Evolutionary conservation across 495 filamentous ascomycete species (phyloP).

Genomic region (Gamarada debralockiae): DNA sequence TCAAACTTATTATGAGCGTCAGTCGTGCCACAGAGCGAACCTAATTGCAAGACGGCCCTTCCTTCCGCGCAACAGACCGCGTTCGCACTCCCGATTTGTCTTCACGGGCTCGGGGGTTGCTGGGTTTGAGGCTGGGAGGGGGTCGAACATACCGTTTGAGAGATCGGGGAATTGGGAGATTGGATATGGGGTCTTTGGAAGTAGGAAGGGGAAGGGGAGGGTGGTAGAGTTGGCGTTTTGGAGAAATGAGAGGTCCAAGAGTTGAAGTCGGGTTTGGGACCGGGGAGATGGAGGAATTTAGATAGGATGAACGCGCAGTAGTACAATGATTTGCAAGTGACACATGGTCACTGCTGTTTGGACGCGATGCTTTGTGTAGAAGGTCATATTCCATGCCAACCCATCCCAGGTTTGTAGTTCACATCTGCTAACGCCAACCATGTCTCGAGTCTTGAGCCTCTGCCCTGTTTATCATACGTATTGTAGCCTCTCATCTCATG

Average conservation of each 20-base stretch:
- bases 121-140: constrained; percentile 13
- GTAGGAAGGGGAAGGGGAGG: background rate
- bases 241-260: too few relatives aligned
- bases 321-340: too few relatives aligned
- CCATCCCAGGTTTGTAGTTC: background rate
- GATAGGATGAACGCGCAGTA: too few relatives aligned
- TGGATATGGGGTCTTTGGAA: background rate
- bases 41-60: constrained; percentile 23
- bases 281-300: too few relatives aligned
- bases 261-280: too few relatives aligned
- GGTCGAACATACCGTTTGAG: constrained; percentile 20
- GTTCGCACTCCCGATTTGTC: constrained; percentile 27
- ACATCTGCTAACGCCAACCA: constrained; percentile 17
- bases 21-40: constrained; percentile 26
- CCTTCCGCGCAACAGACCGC: constrained; percentile 3
- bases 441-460: background rate
- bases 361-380: background rate
- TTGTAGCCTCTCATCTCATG: background rate
- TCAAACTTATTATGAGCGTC: constrained; percentile 24
- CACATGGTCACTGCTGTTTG: background rate
- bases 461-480: background rate
- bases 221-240: background rate
- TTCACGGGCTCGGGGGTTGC: constrained; percentile 26
- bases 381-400: background rate
- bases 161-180: too few relatives aligned